Evolutionary conservation across 768 basidiomycete genomes (phyloP).

Genomic region (Lentinula edodes): DNA sequence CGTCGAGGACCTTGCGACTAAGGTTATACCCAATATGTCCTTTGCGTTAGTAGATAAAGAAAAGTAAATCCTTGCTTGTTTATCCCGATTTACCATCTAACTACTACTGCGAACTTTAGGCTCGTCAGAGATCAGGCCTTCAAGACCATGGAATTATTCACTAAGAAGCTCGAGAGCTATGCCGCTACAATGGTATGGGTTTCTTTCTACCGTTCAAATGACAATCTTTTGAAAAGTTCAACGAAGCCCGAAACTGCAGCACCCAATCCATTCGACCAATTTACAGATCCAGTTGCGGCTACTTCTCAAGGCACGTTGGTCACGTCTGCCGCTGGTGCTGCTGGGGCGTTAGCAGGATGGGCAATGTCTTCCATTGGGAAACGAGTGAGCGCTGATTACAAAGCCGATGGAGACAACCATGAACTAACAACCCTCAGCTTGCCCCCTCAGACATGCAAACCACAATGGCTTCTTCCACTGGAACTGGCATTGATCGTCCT

Average conservation of each 20-base stretch:
- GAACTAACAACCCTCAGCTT: conserved; percentile 38
- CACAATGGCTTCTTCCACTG: conserved; percentile 40
- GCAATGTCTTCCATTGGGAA: conserved; percentile 87
- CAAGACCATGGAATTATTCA: conserved; percentile 84
- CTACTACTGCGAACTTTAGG: conserved; percentile 32
- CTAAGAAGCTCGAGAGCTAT: conserved; percentile 77
- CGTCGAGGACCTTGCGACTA: conserved; percentile 79
- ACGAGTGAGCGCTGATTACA: conserved; percentile 42
- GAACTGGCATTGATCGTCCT: conserved; percentile 29
- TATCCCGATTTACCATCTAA: not conserved
- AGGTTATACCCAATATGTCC: conserved; percentile 83
- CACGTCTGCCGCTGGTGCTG: conserved; percentile 86
- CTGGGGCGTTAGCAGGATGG: conserved; percentile 91
- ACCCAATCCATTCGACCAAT: conserved; percentile 8
- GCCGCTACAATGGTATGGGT: conserved; percentile 73
- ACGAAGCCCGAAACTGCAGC: conserved; percentile 52
- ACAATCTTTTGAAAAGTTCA: not conserved
- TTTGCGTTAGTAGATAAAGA: conserved; percentile 85
- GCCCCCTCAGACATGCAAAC: conserved; percentile 69
- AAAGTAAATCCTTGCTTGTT: conserved; percentile 54
- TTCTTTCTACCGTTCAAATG: not conserved
- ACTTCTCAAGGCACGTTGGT: conserved; percentile 53
- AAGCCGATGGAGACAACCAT: not conserved
- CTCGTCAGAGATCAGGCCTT: conserved; percentile 94
- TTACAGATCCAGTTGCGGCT: conserved; percentile 10